A percentile compares a stretch with the other conserved stretches of the same genome.
These are phyloP conservation scores for Acanthochlamys bracteata DNA, from an alignment of 106 monocot genomes.

Conservation along the genomic window DNA sequence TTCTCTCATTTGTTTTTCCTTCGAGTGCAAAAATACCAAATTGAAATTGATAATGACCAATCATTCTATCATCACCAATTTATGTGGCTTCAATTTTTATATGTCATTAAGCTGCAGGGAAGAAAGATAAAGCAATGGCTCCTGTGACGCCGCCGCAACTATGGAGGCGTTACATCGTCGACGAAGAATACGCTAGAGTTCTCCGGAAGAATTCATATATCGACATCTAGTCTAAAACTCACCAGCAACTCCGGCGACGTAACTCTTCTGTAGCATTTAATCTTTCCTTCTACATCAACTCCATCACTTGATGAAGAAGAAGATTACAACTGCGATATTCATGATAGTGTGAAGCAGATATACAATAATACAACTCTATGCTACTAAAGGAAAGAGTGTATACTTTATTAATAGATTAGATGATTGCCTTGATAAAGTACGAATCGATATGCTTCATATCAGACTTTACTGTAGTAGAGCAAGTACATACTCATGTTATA, in stretches of 20 bases:
- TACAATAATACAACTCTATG: too few species aligned
- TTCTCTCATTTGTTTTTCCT: too few species aligned
- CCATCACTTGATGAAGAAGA: neutral
- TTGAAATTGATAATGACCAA: too few species aligned
- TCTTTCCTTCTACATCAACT: neutral
- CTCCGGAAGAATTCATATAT: conserved; percentile 48
- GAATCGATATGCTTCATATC: too few species aligned
- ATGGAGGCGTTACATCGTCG: conserved; percentile 8
- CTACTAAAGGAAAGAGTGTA: too few species aligned
- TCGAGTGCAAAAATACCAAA: too few species aligned
- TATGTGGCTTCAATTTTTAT: neutral
- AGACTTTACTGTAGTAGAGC: too few species aligned
- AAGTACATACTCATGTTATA: too few species aligned
- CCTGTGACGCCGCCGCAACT: neutral
- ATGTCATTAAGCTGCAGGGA: neutral
- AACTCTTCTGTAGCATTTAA: neutral
- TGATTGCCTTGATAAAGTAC: too few species aligned
- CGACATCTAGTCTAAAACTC: conserved; percentile 33
- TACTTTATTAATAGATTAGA: too few species aligned
- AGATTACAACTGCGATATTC: neutral
- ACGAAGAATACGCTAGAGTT: conserved; percentile 47
- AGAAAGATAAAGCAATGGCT: neutral
- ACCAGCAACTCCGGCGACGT: conserved; percentile 10
- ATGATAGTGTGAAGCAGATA: too few species aligned
- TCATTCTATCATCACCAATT: too few species aligned